Conservation (phyloP, 352 stramenopile species). For the Globisporangium okanoganense region DNA sequence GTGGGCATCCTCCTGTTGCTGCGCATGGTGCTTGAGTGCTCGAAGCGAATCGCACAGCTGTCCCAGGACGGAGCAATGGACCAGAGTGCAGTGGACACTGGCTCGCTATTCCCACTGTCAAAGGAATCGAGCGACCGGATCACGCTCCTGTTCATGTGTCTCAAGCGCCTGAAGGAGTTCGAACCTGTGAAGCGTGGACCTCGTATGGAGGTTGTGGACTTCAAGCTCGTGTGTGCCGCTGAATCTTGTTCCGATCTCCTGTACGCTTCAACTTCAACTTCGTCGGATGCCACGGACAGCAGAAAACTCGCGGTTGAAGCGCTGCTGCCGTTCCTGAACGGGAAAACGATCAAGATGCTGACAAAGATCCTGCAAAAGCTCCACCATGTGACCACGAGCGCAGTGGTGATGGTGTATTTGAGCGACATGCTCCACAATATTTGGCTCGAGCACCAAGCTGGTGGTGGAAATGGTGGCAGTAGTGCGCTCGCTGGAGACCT, state of each 20-base stretch:
- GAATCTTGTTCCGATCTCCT: constrained; percentile 36
- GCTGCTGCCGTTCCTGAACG: constrained; percentile 44
- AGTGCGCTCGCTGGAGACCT: constrained; percentile 31
- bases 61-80: neutral
- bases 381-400: constrained; percentile 48
- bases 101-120: constrained; percentile 40
- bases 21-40: constrained; percentile 73
- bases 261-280: neutral
- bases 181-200: constrained; percentile 5
- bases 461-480: neutral
- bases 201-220: constrained; percentile 23
- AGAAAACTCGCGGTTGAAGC: constrained; percentile 36
- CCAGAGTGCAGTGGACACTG: neutral
- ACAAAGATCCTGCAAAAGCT: constrained; percentile 76
- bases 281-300: constrained; percentile 1
- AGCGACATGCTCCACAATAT: constrained; percentile 40
- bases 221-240: constrained; percentile 56
- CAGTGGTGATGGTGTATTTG: constrained; percentile 68
- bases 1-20: constrained; percentile 65
- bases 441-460: constrained; percentile 28
- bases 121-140: constrained; percentile 53
- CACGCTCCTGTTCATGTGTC: constrained; percentile 72
- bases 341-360: constrained; percentile 61
- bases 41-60: constrained; percentile 35
- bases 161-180: constrained; percentile 72